phyloP scores from a whole-genome alignment of 1,284 basidiomycete genomes.

The Naganishia cerealis region DNA sequence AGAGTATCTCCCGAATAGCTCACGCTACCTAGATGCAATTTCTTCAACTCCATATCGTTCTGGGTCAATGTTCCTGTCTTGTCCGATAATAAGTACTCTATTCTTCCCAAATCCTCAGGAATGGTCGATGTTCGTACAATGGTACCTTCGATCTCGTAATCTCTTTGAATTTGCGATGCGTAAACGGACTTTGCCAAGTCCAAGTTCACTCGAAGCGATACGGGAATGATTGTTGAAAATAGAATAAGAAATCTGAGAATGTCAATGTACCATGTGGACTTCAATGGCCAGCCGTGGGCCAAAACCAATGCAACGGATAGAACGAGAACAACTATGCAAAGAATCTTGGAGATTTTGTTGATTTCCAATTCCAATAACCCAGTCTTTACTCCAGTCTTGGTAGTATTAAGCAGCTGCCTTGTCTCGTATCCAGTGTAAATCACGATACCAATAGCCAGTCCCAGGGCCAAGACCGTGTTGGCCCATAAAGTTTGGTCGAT shows the following conservation, averaged over 20 bases:
- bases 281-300: constrained; percentile 93
- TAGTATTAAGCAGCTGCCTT: constrained; percentile 98
- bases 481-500: constrained; percentile 96
- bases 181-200: constrained; percentile 99
- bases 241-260: constrained; percentile 95
- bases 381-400: constrained; percentile 91
- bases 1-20: too few species aligned
- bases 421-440: constrained; percentile 94
- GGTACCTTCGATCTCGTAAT: constrained; percentile 87
- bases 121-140: constrained; percentile 95
- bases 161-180: constrained; percentile 89
- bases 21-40: constrained; percentile 97
- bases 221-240: constrained; percentile 98
- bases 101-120: constrained; percentile 92
- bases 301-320: constrained; percentile 89
- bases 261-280: constrained; percentile 93
- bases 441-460: constrained; percentile 86
- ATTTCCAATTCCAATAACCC: constrained; percentile 92
- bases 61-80: constrained; percentile 98
- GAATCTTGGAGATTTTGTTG: constrained; percentile 93
- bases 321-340: constrained; percentile 89
- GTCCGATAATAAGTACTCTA: constrained; percentile 93
- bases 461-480: constrained; percentile 94
- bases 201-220: constrained; percentile 96
- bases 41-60: constrained; percentile 99